phyloP scores from a whole-genome alignment of 2,329 filamentous ascomycete genomes.

The Ophiocordyceps camponoti-floridani region DNA sequence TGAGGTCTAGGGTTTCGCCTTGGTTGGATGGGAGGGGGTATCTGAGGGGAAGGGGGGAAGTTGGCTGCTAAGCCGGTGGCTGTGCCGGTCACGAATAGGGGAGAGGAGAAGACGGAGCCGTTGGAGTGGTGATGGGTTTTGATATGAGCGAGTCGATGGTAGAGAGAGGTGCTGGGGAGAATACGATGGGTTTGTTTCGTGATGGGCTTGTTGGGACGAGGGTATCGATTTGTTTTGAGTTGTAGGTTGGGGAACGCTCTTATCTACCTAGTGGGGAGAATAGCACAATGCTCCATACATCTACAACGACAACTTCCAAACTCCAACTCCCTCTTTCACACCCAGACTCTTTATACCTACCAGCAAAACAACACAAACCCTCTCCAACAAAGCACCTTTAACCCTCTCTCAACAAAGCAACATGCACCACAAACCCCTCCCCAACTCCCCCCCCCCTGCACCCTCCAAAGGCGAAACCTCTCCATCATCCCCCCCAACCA shows the following conservation, averaged over 20 bases:
- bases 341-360: neutral
- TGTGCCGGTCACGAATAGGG: constrained; percentile 77
- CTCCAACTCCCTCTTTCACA: neutral
- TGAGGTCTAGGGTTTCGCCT: constrained; percentile 60
- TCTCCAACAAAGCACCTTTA: neutral
- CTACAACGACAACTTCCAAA: no score
- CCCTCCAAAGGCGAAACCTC: constrained; percentile 57
- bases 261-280: neutral
- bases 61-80: constrained; percentile 42
- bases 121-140: constrained; percentile 47
- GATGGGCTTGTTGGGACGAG: no score
- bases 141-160: neutral
- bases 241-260: no score
- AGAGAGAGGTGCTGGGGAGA: neutral
- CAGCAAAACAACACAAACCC: no score
- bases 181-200: neutral
- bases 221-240: no score
- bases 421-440: constrained; percentile 67
- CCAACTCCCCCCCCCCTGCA: constrained; percentile 44
- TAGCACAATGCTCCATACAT: no score
- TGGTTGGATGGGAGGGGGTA: constrained; percentile 86
- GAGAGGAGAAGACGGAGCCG: constrained; percentile 68
- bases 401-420: constrained; percentile 45
- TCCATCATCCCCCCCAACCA: constrained; percentile 40
- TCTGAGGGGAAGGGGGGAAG: constrained; percentile 41